Evolutionary conservation across 306 rosid genomes (phyloP), one percentile per base, ranked within the genome.

Genomic region (Casuarina equisetifolia): DNA sequence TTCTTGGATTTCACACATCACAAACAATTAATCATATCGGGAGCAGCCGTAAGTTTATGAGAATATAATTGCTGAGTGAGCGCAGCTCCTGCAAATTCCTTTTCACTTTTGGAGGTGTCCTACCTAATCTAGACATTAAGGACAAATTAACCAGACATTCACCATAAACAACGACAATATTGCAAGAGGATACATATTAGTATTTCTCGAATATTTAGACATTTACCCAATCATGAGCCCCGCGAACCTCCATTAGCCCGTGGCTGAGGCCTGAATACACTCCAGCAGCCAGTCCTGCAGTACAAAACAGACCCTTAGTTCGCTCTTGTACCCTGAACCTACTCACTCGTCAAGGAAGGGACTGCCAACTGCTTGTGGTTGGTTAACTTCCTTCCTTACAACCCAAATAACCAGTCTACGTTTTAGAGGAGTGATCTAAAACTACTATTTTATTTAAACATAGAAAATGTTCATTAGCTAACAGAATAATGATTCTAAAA

Each of bases 221-320:
- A 32, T 76, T 66, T 91, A 93, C 97, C 96, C 95, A 94, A 69
- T 92, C 98, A 76, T 92, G 97, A 48, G 89, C 78, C 19, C 98
- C 98, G 25, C 97, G 91, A 69, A 93, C 93, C 84, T 94, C 98
- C 72, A 82, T 84, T 76, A 94, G 86, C 68, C 94, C 97, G 82
- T 92, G 92, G 11, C 96, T 89, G 67, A 92, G 92, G 42, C 97
- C 97, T 20, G 98, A 90, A 78, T 92, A 89, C 20, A 94, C 76
- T 61, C 97, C 97, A 17, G 97, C 97, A 76, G 92, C 93, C 79
- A 90, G 79, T 52, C 98, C 97, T 94, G 81, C 81, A 81, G 55
- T 72, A 73, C 39, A 39, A 42, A 57, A 71, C n/a, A 51, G 55
- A 39, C 9, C 25, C 53, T 71, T 32, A 78, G 69, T 20, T 43